phyloP scores from a whole-genome alignment of 441 rosid species.

The Eruca vesicaria region DNA sequence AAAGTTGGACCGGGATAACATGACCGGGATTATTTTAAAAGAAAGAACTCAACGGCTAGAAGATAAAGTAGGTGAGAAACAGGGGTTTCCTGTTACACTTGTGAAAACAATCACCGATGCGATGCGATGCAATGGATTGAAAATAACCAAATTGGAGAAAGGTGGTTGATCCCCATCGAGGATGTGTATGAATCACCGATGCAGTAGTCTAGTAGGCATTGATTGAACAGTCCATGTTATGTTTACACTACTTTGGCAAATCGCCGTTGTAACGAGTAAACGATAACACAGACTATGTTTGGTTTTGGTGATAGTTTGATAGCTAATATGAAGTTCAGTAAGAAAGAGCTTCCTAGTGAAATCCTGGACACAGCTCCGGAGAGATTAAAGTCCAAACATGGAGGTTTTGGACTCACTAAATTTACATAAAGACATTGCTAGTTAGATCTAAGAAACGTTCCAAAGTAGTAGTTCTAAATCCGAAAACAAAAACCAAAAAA shows the following conservation, averaged over 20 bases:
- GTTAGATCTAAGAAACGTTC: not conserved
- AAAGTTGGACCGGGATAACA: too few relatives aligned
- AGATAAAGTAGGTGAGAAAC: too few relatives aligned
- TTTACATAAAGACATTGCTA: not conserved
- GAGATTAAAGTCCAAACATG: not conserved
- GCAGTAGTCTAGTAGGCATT: too few relatives aligned
- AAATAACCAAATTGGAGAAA: not conserved
- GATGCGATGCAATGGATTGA: not conserved
- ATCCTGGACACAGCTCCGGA: not conserved
- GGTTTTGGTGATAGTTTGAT: not conserved
- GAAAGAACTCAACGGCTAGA: too few relatives aligned
- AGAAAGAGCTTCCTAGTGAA: not conserved
- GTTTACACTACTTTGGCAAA: not conserved
- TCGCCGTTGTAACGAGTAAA: not conserved
- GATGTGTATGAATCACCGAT: too few relatives aligned
- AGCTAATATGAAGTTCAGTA: not conserved
- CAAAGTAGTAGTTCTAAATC: conserved; percentile 7
- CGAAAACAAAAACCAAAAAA: not conserved
- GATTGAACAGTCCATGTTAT: too few relatives aligned
- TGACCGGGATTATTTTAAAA: too few relatives aligned
- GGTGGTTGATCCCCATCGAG: not conserved
- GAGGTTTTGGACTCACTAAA: not conserved
- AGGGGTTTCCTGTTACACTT: too few relatives aligned
- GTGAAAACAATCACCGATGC: not conserved
- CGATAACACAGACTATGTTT: not conserved